Base-by-base conservation (phyloP, 768 basidiomycete genomes). In the Sistotremastrum suecicum region DNA sequence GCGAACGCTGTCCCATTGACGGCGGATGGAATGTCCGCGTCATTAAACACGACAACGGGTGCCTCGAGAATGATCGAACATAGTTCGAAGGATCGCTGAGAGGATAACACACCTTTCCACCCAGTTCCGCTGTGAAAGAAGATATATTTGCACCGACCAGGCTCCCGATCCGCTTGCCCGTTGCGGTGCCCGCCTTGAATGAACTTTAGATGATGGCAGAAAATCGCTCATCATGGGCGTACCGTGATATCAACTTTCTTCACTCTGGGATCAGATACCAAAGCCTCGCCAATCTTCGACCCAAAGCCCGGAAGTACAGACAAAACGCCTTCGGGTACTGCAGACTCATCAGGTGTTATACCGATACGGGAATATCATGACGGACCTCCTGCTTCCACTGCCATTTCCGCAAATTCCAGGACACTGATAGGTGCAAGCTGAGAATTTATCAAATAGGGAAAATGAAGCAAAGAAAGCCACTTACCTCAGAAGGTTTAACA, bases 221-320 rank as follows among this genome's bases (percentile, higher is more conserved):
- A 41, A 36, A 42, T 10, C 31, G 11, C 20, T 11, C 12, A 46
- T 3, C 11, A 43, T 36, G 40, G 3, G 36, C 74, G 59, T 55
- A 85, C 87, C 4, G 88, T 91, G 31, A 91, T 66, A 54, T 91
- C 88, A 11, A 90, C 83, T 58, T 90, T 90, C 43, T 76, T 73
- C 39, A 90, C 64, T 39, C 76, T 57, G 3, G 76, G 74, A 60
- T 87, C 70, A 34, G 74, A 70, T 29, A 78, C 74, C 31, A 90
- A 69, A 30, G 72, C 68, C 55, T 67, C 74, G 6, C 83, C 88
- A 1, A 79, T 78, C 5, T 66, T 69, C 29, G 63, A 58, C 4
- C 87, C 86, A 39, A 66, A 67, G n/a, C 86, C 86, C 5, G 83
- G 80, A 31, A 90, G 67, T 36, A 89, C 70, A 8, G 77, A 74